Evolutionary conservation across 2,329 filamentous ascomycete species (phyloP).

Genomic region (Fonsecaea pedrosoi): DNA sequence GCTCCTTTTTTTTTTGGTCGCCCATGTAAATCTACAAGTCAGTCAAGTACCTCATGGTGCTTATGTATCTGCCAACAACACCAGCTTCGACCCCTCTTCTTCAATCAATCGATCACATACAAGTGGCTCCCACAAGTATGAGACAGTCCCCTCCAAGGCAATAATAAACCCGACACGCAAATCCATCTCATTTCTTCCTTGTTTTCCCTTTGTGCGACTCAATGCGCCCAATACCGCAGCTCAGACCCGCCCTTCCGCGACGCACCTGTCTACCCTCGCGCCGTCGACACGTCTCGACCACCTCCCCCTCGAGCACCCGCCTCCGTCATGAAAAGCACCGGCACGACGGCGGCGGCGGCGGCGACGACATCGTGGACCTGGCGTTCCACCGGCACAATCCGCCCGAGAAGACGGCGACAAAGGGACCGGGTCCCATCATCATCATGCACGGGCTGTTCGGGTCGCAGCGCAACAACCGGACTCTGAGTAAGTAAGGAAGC

Average conservation of each 20-base stretch:
- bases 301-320: neutral
- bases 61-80: neutral
- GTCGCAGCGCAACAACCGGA: slow-evolving; percentile 84
- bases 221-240: slow-evolving; percentile 19
- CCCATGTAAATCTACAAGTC: neutral
- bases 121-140: neutral
- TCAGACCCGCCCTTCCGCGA: neutral
- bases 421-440: slow-evolving; percentile 68
- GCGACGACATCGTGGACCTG: slow-evolving; percentile 33
- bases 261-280: neutral
- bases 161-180: neutral
- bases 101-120: neutral
- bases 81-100: slow-evolving; percentile 6
- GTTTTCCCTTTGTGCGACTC: neutral
- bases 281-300: slow-evolving; percentile 32
- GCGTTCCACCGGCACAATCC: slow-evolving; percentile 39
- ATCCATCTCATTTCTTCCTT: neutral
- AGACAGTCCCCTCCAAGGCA: neutral
- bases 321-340: slow-evolving; percentile 5
- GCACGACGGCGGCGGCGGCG: neutral
- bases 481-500: slow-evolving; percentile 82
- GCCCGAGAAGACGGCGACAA: slow-evolving; percentile 25
- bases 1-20: neutral
- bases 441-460: slow-evolving; percentile 94
- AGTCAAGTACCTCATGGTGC: neutral